Conservation (phyloP, 1,139 yeast species). For the Komagataea norvegica region DNA sequence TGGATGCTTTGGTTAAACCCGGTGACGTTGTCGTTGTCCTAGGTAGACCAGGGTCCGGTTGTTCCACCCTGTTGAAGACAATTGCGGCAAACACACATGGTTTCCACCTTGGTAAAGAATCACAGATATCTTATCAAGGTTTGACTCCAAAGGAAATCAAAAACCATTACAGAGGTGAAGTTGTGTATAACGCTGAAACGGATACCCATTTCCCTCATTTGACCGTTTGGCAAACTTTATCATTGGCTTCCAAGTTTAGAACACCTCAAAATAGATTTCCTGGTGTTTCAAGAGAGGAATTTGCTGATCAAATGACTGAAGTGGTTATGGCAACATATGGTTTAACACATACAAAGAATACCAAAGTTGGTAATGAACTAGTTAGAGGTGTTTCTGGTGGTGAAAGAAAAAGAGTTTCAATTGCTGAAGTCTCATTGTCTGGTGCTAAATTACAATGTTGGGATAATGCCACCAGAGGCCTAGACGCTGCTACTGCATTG, state of each 20-base stretch:
- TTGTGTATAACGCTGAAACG: slow-evolving; percentile 65
- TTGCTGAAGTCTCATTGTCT: slow-evolving; percentile 63
- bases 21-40: slow-evolving; percentile 74
- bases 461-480: slow-evolving; percentile 75
- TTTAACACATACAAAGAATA: slow-evolving; percentile 58
- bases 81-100: slow-evolving; percentile 71
- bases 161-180: slow-evolving; percentile 59
- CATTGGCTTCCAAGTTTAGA: slow-evolving; percentile 58
- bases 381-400: slow-evolving; percentile 83
- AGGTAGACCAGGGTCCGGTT: slow-evolving; percentile 85
- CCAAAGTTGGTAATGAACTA: slow-evolving; percentile 63
- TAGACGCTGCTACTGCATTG: slow-evolving; percentile 71
- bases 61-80: slow-evolving; percentile 71
- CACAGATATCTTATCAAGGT: slow-evolving; percentile 48
- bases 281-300: slow-evolving; percentile 52
- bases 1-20: slow-evolving; percentile 64
- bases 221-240: slow-evolving; percentile 66
- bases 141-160: slow-evolving; percentile 44
- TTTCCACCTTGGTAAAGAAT: slow-evolving; percentile 50
- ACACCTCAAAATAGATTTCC: slow-evolving; percentile 64
- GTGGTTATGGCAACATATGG: slow-evolving; percentile 75
- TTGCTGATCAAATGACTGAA: slow-evolving; percentile 60
- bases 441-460: slow-evolving; percentile 64
- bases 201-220: slow-evolving; percentile 72
- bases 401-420: slow-evolving; percentile 76